Conservation (phyloP, 1,284 basidiomycete genomes). For the Marasmius fiardii region DNA sequence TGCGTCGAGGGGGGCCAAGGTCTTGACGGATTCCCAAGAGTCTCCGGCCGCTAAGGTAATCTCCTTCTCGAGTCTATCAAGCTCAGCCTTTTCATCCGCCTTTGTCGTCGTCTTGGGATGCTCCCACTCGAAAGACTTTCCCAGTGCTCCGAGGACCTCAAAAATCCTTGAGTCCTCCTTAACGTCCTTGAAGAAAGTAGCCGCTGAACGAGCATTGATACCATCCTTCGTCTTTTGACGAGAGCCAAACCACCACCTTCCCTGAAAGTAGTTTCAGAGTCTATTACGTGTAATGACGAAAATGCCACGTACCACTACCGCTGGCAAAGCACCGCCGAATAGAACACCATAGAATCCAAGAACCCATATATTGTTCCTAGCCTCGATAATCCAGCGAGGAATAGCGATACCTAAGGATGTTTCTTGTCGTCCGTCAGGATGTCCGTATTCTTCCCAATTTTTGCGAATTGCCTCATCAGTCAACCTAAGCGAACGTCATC, state of each 20-base stretch:
- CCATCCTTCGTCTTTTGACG: conserved; percentile 92
- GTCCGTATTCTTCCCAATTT: conserved; percentile 90
- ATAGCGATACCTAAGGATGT: conserved; percentile 95
- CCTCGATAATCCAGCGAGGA: conserved; percentile 92
- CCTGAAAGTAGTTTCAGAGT: conserved; percentile 35
- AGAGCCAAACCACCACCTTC: conserved; percentile 98
- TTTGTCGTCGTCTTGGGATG: conserved; percentile 24
- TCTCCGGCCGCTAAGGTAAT: conserved; percentile 48
- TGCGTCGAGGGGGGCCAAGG: conserved; percentile 27
- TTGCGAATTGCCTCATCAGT: conserved; percentile 93
- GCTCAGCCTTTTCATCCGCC: conserved; percentile 33
- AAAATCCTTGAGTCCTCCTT: conserved; percentile 78
- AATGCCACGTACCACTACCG: conserved; percentile 63
- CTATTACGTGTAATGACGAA: conserved; percentile 9
- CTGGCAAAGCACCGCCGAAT: conserved; percentile 86
- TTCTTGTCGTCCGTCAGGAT: conserved; percentile 96
- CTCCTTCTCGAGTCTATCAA: conserved; percentile 57
- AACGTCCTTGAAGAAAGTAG: conserved; percentile 86
- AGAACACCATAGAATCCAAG: conserved; percentile 85
- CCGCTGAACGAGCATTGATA: conserved; percentile 80
- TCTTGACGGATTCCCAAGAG: conserved; percentile 49
- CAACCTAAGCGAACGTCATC: conserved; percentile 43
- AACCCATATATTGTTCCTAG: conserved; percentile 90
- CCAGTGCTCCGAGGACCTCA: conserved; percentile 75
- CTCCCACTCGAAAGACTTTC: conserved; percentile 73